Evolutionary conservation across 768 basidiomycete genomes (phyloP).

Genomic region (Melanogaster broomeanus): DNA sequence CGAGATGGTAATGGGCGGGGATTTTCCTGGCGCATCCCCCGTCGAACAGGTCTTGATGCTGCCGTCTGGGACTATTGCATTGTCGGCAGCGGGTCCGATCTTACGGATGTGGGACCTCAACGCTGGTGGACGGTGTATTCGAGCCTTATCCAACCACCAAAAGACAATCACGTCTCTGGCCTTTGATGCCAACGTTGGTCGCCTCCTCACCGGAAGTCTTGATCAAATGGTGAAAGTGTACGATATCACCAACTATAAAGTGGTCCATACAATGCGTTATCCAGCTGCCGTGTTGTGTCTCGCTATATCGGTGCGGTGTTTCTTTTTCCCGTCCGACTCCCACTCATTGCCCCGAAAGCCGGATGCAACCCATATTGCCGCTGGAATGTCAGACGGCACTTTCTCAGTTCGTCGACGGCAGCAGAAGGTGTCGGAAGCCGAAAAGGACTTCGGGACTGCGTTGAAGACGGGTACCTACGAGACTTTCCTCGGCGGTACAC

Average conservation of each 20-base stretch:
- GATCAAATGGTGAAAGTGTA: slow-evolving; percentile 99
- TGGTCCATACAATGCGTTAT: slow-evolving; percentile 98
- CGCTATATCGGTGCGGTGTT: slow-evolving; percentile 75
- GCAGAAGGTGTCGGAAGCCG: slow-evolving; percentile 64
- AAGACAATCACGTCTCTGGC: slow-evolving; percentile 92
- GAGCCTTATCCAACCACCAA: slow-evolving; percentile 96
- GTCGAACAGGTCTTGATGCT: slow-evolving; percentile 94
- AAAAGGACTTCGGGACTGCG: slow-evolving; percentile 37
- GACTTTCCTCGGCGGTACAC: slow-evolving; percentile 58
- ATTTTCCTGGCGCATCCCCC: slow-evolving; percentile 43
- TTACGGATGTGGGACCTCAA: slow-evolving; percentile 94
- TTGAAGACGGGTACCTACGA: slow-evolving; percentile 63
- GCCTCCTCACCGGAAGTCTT: slow-evolving; percentile 86
- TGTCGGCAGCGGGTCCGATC: slow-evolving; percentile 91
- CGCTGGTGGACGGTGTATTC: slow-evolving; percentile 84
- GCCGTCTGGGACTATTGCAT: slow-evolving; percentile 80
- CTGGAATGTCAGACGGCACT: slow-evolving; percentile 98
- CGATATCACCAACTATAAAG: slow-evolving; percentile 90
- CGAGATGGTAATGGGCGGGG: slow-evolving; percentile 76
- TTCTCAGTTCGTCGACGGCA: slow-evolving; percentile 94
- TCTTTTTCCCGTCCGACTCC: background rate
- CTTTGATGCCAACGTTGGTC: slow-evolving; percentile 72
- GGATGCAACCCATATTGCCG: slow-evolving; percentile 94
- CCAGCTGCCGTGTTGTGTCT: slow-evolving; percentile 89
- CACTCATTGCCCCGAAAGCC: slow-evolving; percentile 52